Base-by-base conservation (phyloP, 2,329 filamentous ascomycete species). In the Lachnellula willkommii region DNA sequence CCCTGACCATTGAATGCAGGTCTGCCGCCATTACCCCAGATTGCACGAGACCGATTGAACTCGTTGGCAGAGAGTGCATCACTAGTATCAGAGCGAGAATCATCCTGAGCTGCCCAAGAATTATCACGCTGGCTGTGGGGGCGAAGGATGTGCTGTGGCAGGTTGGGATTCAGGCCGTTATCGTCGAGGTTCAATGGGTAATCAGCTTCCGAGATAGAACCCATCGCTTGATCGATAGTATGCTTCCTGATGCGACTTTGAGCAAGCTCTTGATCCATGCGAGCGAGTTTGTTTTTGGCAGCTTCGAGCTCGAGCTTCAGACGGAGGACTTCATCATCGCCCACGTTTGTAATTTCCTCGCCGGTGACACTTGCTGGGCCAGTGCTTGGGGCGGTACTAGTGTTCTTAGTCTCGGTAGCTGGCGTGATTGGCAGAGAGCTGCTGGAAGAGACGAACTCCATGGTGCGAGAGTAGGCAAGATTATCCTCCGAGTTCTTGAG, bases 241-340 rank as follows among this genome's bases (percentile, higher is more conserved):
- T 81, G 75, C 64, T 82, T 83, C 36, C 76, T 75, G 54, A 83
- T 79, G 32, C 83, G 83, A 24, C 78, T 83, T 60, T 88, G 82
- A 40, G 83, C 78, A 58, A 90, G 77, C 72, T 90, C 85, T 53
- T 88, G 80, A 56, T 88, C 86, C 68, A 91, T 83, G 55, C 82
- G 84, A 47, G 79, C 81, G 66, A 92, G 88, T 66, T 85, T 81
- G 68, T 78, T 84, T 58, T 88, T 83, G 37, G 88, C 87, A 59
- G 84, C 79, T 45, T 85, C 85, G 51, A 93, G 80, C 71, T 91
- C 83, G 52, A 84, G 72, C 74, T 88, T 89, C 55, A 92, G 76
- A 51, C 82, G 83, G 57, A 83, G 73, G 28, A 91, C 73, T 68
- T 90, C 87, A 32, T 83, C 81, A 35, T 74, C 73, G 52, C 52